phyloP scores from a whole-genome alignment of 1,139 yeast species.

The Candida sp. region DNA sequence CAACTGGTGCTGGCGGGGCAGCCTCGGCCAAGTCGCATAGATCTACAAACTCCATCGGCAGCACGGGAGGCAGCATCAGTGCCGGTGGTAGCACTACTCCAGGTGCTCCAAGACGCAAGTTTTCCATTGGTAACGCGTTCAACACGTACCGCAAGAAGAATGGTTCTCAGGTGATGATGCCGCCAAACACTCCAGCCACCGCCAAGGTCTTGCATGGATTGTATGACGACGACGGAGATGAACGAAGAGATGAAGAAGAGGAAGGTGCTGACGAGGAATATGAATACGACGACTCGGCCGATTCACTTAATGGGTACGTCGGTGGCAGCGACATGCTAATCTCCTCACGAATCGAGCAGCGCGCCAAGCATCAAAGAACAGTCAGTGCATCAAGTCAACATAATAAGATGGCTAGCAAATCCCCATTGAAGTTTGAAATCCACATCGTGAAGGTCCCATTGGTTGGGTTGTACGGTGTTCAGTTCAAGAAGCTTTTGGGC shows the following conservation, averaged over 20 bases:
- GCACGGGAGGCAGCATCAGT: constrained; percentile 21
- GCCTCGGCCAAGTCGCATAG: constrained; percentile 22
- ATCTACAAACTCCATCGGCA: constrained; percentile 23
- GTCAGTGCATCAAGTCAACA: constrained; percentile 26
- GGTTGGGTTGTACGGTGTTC: constrained; percentile 91
- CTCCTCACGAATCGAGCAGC: constrained; percentile 62
- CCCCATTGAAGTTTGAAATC: constrained; percentile 86
- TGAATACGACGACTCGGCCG: constrained; percentile 63
- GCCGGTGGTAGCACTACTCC: constrained; percentile 29
- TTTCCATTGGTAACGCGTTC: constrained; percentile 62
- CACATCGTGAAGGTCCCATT: constrained; percentile 93
- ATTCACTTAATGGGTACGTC: constrained; percentile 56
- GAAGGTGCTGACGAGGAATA: constrained; percentile 19
- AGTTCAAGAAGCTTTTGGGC: constrained; percentile 91
- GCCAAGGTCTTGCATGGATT: constrained; percentile 42
- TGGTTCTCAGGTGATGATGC: constrained; percentile 48
- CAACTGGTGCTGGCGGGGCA: constrained; percentile 8
- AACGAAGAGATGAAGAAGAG: constrained; percentile 34
- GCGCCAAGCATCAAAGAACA: constrained; percentile 38
- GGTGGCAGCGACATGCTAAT: constrained; percentile 73
- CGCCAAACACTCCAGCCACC: constrained; percentile 56
- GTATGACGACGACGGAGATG: constrained; percentile 44
- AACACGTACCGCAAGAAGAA: constrained; percentile 50
- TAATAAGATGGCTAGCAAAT: constrained; percentile 20
- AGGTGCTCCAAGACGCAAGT: constrained; percentile 56